These are phyloP conservation scores for Fusarium clavum DNA, from an alignment of 2,329 filamentous ascomycete genomes.

Conservation along the genomic window DNA sequence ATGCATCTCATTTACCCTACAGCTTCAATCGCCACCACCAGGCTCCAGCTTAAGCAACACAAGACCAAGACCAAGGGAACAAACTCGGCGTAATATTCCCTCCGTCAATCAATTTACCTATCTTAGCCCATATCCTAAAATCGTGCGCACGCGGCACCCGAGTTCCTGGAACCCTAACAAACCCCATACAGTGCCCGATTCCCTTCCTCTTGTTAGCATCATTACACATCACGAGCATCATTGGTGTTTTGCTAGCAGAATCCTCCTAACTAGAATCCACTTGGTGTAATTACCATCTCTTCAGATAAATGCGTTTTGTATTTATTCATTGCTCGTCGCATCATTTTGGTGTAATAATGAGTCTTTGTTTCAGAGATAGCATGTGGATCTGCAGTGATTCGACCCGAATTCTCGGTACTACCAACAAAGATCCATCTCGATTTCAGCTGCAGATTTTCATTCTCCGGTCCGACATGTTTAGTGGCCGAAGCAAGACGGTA, in stretches of 20 bases:
- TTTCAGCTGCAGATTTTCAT: not conserved
- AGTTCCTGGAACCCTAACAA: too few relatives aligned
- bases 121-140: not conserved
- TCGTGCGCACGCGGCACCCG: too few relatives aligned
- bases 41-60: not conserved
- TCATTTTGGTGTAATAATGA: not conserved
- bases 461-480: not conserved
- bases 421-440: not conserved
- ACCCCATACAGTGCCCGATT: not conserved
- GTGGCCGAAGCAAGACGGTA: not conserved
- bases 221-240: not conserved
- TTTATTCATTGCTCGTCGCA: not conserved
- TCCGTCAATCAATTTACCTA: not conserved
- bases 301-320: not conserved
- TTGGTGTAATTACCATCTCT: not conserved
- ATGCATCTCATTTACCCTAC: not conserved
- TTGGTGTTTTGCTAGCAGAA: not conserved
- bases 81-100: not conserved
- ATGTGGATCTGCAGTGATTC: not conserved
- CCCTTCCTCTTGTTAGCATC: too few relatives aligned
- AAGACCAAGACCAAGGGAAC: not conserved
- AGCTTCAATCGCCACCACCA: not conserved
- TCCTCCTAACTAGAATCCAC: fast-evolving
- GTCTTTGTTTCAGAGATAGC: not conserved
- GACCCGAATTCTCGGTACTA: not conserved